Evolutionary conservation across 2,329 filamentous ascomycete genomes (phyloP), one percentile per base, ranked within the genome.

Genomic region (Xylariaceae sp.): DNA sequence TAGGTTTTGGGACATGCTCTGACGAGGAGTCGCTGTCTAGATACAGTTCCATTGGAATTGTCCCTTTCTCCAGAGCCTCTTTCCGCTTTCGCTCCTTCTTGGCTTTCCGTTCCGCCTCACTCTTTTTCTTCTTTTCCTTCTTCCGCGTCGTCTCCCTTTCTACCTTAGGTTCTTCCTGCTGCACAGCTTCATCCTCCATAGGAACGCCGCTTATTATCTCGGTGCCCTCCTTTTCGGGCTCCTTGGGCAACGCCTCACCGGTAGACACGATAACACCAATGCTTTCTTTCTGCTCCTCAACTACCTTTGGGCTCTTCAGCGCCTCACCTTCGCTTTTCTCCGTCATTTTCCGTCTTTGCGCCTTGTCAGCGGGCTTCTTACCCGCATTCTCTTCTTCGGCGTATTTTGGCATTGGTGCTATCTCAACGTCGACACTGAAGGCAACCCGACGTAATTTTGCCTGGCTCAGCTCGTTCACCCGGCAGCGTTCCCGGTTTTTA

Each of bases 351-450:
- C 83, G 85, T 69, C 87, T 90, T 20, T 84, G 78, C 57, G 80
- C 82, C 67, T 82, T 83, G 57, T 81, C 81, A 43, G 76, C 76
- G 48, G 74, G 71, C 54, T 74, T 75, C 54, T 83, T 82, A 43
- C 76, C 75, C n/a, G 73, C 68, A 52, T 81, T 73, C 6, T 82
- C 81, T 16, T 79, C 79, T 2, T 95, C 90, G 14, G 79, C 75
- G 65, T 96, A 95, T 65, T 85, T 87, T 20, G 93, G 91, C 69
- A 91, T 87, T 0, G 92, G 91, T 2, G 93, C 93, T 68, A 99
- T 96, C 73, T 99, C 95, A 3, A 99, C 93, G 69, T 99, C 95
- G 2, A 99, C 95, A 65, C 91, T 96, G 69, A 99, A 99, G 0
- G 93, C 90, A 0, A 99, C 95, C 50, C 92, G 86, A 51, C 91